Conservation (phyloP, 2,329 filamentous ascomycete genomes). For the Ophiocordyceps australis region DNA sequence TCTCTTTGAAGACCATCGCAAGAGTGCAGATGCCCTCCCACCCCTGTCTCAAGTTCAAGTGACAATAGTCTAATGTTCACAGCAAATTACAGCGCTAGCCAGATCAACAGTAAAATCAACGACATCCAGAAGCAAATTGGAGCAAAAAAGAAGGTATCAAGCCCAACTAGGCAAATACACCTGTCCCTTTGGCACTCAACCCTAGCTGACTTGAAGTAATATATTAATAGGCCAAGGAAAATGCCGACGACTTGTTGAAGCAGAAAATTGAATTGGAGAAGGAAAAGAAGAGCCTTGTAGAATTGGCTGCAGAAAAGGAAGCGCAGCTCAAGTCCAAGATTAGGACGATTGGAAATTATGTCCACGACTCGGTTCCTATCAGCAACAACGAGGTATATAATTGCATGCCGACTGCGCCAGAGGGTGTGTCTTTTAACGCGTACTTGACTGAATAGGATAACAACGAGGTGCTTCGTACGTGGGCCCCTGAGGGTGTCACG, state of each 20-base stretch:
- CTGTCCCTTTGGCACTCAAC: no score
- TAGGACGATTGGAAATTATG: constrained; percentile 52
- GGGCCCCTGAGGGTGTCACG: constrained; percentile 58
- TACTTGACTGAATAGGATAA: constrained; percentile 39
- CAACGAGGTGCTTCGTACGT: constrained; percentile 60
- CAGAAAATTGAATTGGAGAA: constrained; percentile 64
- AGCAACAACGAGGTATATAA: constrained; percentile 54
- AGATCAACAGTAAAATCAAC: constrained; percentile 75
- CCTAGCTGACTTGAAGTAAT: no score
- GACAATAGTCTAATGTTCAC: no score
- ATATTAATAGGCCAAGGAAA: constrained; percentile 54
- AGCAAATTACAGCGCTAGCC: constrained; percentile 58
- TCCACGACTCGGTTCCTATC: constrained; percentile 73
- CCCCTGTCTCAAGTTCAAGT: not conserved
- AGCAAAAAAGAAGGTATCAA: constrained; percentile 77
- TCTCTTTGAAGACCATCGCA: constrained; percentile 71
- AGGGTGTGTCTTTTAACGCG: no score
- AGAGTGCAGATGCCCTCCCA: constrained; percentile 30
- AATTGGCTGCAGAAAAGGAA: constrained; percentile 60
- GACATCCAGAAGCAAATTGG: constrained; percentile 79
- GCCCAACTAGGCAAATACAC: no score
- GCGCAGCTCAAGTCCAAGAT: constrained; percentile 57
- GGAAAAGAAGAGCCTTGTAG: constrained; percentile 65
- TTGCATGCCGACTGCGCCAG: not conserved
- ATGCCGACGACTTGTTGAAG: constrained; percentile 61